phyloP scores from a whole-genome alignment of 129 eudicot species.

The Flaveria brownii region DNA sequence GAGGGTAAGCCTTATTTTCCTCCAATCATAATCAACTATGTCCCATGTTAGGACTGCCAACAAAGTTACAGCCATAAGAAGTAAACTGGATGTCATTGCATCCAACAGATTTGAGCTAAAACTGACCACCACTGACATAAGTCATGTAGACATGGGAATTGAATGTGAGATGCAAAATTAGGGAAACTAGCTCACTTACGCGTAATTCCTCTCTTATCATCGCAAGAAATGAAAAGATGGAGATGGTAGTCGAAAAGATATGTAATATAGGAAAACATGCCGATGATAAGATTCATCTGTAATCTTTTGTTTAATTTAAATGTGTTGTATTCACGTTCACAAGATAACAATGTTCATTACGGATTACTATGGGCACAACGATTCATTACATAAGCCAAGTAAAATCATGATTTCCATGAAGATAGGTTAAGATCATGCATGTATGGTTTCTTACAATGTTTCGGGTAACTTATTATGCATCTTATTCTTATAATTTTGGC shows the following conservation, averaged over 20 bases:
- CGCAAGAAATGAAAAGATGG: neutral
- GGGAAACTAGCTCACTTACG: neutral
- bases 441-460: too few species aligned
- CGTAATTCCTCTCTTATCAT: neutral
- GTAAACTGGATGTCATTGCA: neutral
- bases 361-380: too few species aligned
- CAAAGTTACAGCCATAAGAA: conserved; percentile 5
- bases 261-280: neutral
- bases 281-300: neutral
- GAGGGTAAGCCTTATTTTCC: conserved; percentile 11
- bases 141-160: neutral
- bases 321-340: too few species aligned
- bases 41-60: neutral
- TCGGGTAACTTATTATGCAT: too few species aligned
- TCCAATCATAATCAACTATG: neutral
- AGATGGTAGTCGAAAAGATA: neutral
- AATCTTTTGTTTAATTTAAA: too few species aligned
- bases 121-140: neutral
- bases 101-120: neutral
- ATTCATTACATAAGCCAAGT: too few species aligned
- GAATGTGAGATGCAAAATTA: neutral
- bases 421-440: too few species aligned
- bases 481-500: too few species aligned
- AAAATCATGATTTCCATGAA: too few species aligned
- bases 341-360: too few species aligned